Evolutionary conservation across 768 basidiomycete species (phyloP).

Genomic region (Suillus discolor): DNA sequence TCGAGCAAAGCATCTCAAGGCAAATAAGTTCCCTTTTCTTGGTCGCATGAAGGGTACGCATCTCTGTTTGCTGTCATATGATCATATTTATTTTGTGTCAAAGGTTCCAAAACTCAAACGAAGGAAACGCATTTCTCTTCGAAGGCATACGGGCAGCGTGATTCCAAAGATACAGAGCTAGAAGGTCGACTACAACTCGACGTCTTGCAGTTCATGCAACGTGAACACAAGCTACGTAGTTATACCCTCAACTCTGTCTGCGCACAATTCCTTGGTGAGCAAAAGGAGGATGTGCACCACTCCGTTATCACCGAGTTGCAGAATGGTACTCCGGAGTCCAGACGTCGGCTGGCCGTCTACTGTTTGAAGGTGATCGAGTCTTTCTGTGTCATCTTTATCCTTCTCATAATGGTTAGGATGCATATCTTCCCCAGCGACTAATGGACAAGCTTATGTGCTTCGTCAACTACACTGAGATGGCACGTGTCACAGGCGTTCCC

Average conservation of each 20-base stretch:
- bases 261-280: constrained; percentile 95
- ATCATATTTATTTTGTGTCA: constrained; percentile 11
- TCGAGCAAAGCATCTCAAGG: constrained; percentile 82
- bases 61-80: neutral
- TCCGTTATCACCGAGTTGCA: constrained; percentile 98
- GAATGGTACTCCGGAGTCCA: constrained; percentile 92
- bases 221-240: constrained; percentile 95
- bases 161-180: constrained; percentile 90
- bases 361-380: constrained; percentile 78
- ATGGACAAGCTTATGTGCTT: constrained; percentile 99
- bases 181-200: constrained; percentile 96
- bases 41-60: constrained; percentile 73
- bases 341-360: constrained; percentile 93
- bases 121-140: constrained; percentile 98
- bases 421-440: constrained; percentile 93
- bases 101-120: constrained; percentile 75
- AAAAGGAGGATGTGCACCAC: constrained; percentile 99
- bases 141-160: constrained; percentile 95
- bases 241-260: constrained; percentile 99
- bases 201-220: constrained; percentile 96
- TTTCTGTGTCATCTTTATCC: neutral
- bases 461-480: constrained; percentile 98
- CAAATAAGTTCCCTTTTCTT: constrained; percentile 66
- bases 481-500: constrained; percentile 99
- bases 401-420: constrained; percentile 61